Evolutionary conservation across 192 early-diverging fungal species (phyloP).

Genomic region (Linnemannia hyalina): DNA sequence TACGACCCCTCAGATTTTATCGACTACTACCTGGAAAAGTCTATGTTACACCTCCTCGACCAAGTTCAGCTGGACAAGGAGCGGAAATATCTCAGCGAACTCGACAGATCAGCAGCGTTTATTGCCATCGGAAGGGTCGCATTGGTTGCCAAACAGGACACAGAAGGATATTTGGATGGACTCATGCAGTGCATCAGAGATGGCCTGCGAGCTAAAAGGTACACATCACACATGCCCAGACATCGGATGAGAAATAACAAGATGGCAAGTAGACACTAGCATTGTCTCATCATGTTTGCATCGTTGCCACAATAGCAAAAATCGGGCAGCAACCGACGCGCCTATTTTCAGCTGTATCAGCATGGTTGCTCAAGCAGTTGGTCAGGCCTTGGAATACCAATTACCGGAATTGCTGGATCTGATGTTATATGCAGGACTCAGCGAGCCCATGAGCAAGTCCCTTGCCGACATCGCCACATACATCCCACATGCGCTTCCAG

Average conservation of each 20-base stretch:
- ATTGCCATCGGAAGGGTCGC: constrained; percentile 88
- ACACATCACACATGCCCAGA: neutral
- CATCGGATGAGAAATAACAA: neutral
- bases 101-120: constrained; percentile 70
- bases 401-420: constrained; percentile 89
- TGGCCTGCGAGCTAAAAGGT: constrained; percentile 76
- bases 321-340: constrained; percentile 60
- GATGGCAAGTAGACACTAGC: neutral
- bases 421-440: constrained; percentile 92
- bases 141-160: constrained; percentile 79
- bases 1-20: constrained; percentile 82
- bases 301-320: constrained; percentile 29
- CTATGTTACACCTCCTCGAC: constrained; percentile 80
- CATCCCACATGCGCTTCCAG: constrained; percentile 84
- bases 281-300: neutral
- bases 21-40: constrained; percentile 76
- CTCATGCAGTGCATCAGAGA: constrained; percentile 86
- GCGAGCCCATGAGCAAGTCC: constrained; percentile 80
- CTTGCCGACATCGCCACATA: constrained; percentile 81
- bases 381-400: constrained; percentile 83
- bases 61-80: constrained; percentile 78
- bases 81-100: constrained; percentile 45
- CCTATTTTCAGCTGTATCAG: constrained; percentile 87
- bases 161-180: constrained; percentile 80
- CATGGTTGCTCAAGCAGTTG: constrained; percentile 89